These are phyloP conservation scores for Lactarius deliciosus DNA, from an alignment of 768 basidiomycete genomes.

Conservation along the genomic window DNA sequence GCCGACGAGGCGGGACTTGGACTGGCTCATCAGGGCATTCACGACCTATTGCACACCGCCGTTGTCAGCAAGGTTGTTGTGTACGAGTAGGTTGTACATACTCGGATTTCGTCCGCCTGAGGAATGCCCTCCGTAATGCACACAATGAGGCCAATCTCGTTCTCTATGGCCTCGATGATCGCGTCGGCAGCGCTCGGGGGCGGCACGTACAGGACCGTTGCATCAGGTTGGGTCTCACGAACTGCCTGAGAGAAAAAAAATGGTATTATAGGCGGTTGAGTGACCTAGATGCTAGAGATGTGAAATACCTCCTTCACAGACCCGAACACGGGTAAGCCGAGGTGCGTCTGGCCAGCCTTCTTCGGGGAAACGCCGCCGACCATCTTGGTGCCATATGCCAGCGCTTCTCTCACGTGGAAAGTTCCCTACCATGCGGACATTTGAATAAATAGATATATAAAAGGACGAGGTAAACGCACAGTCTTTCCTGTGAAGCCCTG, in stretches of 20 bases:
- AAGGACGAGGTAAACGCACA: constrained; percentile 43
- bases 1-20: constrained; percentile 92
- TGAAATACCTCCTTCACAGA: constrained; percentile 78
- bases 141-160: constrained; percentile 96
- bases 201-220: constrained; percentile 95
- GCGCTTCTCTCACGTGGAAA: constrained; percentile 92
- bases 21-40: constrained; percentile 92
- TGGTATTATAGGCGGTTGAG: constrained; percentile 13
- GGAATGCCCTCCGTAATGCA: constrained; percentile 99
- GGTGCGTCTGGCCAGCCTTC: constrained; percentile 94
- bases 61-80: not conserved
- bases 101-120: constrained; percentile 93
- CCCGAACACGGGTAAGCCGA: constrained; percentile 93
- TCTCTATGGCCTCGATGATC: constrained; percentile 98
- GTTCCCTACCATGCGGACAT: constrained; percentile 65
- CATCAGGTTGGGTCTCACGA: constrained; percentile 81
- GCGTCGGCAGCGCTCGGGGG: constrained; percentile 96
- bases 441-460: constrained; percentile 8
- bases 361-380: constrained; percentile 96
- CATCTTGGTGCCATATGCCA: constrained; percentile 96
- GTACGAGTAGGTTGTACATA: constrained; percentile 37
- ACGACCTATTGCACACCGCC: constrained; percentile 61
- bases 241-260: constrained; percentile 65
- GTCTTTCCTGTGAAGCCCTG: constrained; percentile 97
- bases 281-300: constrained; percentile 1